A percentile compares a stretch with the other conserved stretches of the same genome.
Evolutionary conservation across 2,329 filamentous ascomycete species (phyloP).

Genomic region (Fusarium chaquense): DNA sequence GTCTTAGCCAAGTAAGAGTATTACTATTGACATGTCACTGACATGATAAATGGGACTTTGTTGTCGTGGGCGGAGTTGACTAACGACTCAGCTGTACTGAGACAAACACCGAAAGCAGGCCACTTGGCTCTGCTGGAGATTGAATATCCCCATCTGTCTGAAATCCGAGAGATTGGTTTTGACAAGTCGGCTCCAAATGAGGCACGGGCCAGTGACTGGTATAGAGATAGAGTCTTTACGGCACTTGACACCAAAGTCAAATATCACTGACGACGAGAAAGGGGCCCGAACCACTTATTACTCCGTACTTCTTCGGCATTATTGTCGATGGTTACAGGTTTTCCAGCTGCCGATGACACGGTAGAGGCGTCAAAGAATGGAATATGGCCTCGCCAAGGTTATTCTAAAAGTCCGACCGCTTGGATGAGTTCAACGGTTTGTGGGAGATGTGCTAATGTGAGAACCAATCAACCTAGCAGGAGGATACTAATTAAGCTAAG

Average conservation of each 20-base stretch:
- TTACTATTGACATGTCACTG: constrained; percentile 29
- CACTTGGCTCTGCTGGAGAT: not conserved
- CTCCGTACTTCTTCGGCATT: constrained; percentile 13
- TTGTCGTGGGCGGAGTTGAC: not conserved
- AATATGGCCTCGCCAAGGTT: constrained; percentile 17
- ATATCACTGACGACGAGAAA: not conserved
- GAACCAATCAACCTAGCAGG: not conserved
- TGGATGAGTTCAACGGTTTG: constrained; percentile 30
- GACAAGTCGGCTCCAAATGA: constrained; percentile 12
- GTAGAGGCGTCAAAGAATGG: constrained; percentile 22
- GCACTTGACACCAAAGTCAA: constrained; percentile 9
- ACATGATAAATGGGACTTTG: constrained; percentile 16
- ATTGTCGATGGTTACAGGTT: constrained; percentile 2
- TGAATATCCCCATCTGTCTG: constrained; percentile 2
- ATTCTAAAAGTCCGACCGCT: constrained; percentile 32
- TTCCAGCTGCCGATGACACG: constrained; percentile 26
- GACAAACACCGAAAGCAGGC: not conserved
- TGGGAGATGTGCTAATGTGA: not conserved
- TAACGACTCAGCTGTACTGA: constrained; percentile 5
- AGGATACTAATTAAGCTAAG: not conserved
- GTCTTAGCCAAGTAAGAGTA: not conserved
- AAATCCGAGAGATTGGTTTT: constrained; percentile 28
- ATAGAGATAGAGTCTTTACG: not conserved
- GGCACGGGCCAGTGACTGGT: constrained; percentile 25
- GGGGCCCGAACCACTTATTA: not conserved